Evolutionary conservation across 805 yeast species (phyloP), one percentile per base, ranked within the genome.

Genomic region (Candida mattraensis): DNA sequence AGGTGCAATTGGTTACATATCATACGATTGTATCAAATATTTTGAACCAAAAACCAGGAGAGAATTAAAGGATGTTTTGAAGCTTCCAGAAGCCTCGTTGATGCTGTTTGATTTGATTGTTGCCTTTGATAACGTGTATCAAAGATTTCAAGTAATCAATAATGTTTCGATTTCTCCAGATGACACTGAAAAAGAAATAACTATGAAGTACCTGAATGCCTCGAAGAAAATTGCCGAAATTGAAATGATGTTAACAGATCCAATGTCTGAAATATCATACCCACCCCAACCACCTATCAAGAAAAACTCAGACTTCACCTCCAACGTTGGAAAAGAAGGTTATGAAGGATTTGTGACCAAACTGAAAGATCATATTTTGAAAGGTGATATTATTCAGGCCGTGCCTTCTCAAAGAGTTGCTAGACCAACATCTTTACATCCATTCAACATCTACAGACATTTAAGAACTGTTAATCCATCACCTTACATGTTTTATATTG

Each of bases 391-490:
- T 39, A 85, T 93, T 65, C 99, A 93, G 64, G 96, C 95, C 1
- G 99, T 93, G 16, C 99, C 99, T 5, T 89, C 97, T 1, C 99
- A 93, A 69, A 76, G 99, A 56, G 88, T 93, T 18, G 87, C 95
- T 5, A 80, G 97, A 62, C 96, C 96, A 23, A 93, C 99, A 0
- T 79, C 88, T 3, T 69, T 93, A 50, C 98, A 93, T 60, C 98
- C 99, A 2, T 93, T 93, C 74, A 93, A 93, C 64, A 84, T 93
- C 30, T 93, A 91, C 66, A 82, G 95, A 49, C 97, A 91, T 56
- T 72, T 93, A 52, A 76, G 99, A 58, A 84, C 96, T 0, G 97
- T 93, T 30, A 93, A 93, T 63, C 99, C 99, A 8, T 87, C 97
- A 2, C 99, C 99, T 18, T 93, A 93, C 61, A 73, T 93, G 72